These are phyloP conservation scores for Solanum chiquidenum DNA, from an alignment of 257 asterid species.

Conservation along the genomic window DNA sequence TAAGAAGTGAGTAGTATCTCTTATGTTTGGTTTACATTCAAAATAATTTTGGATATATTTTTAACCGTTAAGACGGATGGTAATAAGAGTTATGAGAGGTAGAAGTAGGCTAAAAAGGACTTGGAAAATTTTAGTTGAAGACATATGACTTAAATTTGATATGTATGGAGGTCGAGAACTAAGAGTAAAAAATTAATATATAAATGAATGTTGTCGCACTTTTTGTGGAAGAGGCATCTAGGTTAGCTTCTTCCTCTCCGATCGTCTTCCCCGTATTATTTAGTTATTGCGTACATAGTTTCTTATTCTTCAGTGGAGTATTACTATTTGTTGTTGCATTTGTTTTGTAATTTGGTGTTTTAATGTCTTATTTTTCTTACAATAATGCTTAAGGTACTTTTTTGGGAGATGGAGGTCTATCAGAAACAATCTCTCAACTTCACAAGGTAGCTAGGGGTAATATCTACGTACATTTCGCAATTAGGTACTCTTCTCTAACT, in stretches of 20 bases:
- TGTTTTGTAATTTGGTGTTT: too few species aligned
- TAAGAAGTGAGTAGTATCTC: neutral
- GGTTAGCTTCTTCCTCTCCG: neutral
- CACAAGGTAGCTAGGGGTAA: too few species aligned
- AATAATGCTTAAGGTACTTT: neutral
- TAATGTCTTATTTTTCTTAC: too few species aligned
- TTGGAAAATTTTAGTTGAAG: neutral
- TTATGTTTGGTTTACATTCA: neutral
- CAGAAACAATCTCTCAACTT: neutral
- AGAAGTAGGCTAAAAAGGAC: neutral
- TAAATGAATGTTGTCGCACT: neutral
- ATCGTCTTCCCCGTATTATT: neutral
- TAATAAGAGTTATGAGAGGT: neutral
- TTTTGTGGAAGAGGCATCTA: neutral
- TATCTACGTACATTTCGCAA: too few species aligned
- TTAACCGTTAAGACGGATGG: neutral
- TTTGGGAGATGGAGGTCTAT: neutral
- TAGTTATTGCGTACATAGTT: neutral
- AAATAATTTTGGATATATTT: neutral
- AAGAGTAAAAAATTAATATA: neutral
- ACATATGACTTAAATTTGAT: neutral
- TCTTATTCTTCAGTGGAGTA: neutral
- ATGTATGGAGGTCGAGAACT: neutral
- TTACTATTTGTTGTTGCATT: too few species aligned
- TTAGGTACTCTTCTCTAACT: neutral